Base-by-base conservation (phyloP, 192 early-diverging fungal genomes). In the Umbelopsis sp. region DNA sequence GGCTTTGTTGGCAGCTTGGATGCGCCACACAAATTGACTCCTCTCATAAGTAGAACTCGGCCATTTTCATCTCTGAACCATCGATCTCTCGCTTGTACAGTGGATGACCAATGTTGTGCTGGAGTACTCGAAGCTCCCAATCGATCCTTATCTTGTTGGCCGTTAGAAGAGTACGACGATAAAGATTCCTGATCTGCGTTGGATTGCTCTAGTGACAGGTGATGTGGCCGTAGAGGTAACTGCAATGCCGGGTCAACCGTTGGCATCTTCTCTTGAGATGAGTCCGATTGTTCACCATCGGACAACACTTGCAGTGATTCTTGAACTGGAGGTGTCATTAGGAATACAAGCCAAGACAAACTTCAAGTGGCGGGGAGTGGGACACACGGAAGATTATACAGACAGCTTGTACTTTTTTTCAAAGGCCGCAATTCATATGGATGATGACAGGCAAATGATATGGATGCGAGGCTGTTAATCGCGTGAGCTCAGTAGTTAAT, bases 21-120 rank as follows among this genome's bases (percentile, higher is more conserved):
- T 43, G 89, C 89, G 29, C 91, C 92, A 52, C 90, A 92, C 17
- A 94, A 38, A 68, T 95, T 95, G 52, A 95, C 91, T 38, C 92
- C 93, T 17, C 93, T 86, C 62, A 94, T 74, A 45, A 91, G 52
- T 25, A 91, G 38, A 2, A 84, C 88, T 65, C 84, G 77, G 21
- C 89, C 90, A 31, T 83, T 80, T 14, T 75, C 51, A 68, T 90
- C 88, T 21, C 82, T 76, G 22, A 90, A 89, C 72, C 72, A 78
- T 41, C 36, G 72, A 10, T 73, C 71, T 6, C 17, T 54, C 20
- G 71, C 66, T 17, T 50, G 65, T 17, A 78, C 54, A 24, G 34
- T n/a, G 0, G 25, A 54, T 8, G 36, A 54, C 65, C 69, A 68
- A 17, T 76, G 62, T 31, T 76, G 74, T 44, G 74, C 74, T 14